A percentile compares a stretch with the other conserved stretches of the same genome.
These are phyloP conservation scores for Metarhizium anisopliae DNA, from an alignment of 2,329 filamentous ascomycete genomes.

Conservation along the genomic window DNA sequence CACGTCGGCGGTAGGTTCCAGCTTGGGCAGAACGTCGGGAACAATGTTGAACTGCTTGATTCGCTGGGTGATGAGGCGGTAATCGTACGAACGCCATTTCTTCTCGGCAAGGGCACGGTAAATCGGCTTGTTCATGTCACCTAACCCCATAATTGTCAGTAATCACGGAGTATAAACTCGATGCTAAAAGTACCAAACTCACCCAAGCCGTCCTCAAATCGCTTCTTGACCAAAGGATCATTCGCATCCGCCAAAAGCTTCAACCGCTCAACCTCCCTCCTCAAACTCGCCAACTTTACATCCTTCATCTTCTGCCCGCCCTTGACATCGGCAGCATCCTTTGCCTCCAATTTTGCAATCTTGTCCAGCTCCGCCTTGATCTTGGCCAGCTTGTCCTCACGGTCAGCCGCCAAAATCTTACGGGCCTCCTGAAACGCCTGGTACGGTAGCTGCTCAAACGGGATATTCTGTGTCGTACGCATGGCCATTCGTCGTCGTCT, in stretches of 20 bases:
- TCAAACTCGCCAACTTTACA: constrained; percentile 59
- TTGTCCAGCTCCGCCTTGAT: constrained; percentile 60
- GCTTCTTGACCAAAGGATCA: constrained; percentile 86
- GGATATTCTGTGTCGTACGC: constrained; percentile 55
- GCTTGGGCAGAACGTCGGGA: constrained; percentile 75
- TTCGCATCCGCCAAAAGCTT: constrained; percentile 93
- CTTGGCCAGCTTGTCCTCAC: constrained; percentile 67
- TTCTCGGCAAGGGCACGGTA: constrained; percentile 82
- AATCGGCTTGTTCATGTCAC: constrained; percentile 92
- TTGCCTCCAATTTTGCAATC: constrained; percentile 57
- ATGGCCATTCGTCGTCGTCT: constrained; percentile 72
- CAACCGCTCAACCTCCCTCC: constrained; percentile 62
- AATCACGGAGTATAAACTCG: neutral
- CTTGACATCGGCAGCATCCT: constrained; percentile 44
- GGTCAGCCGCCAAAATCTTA: constrained; percentile 70
- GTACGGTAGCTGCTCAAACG: constrained; percentile 91
- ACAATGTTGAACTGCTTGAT: constrained; percentile 79
- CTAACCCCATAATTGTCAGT: constrained; percentile 33
- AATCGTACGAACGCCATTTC: constrained; percentile 81
- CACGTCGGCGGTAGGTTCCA: constrained; percentile 72
- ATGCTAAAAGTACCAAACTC: constrained; percentile 17
- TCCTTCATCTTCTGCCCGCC: constrained; percentile 60
- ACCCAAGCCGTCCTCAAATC: constrained; percentile 89
- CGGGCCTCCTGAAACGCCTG: constrained; percentile 97
- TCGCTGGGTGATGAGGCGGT: constrained; percentile 72